These are phyloP conservation scores for Leccinum pachyderme DNA, from an alignment of 1,284 basidiomycete genomes.

Conservation along the genomic window DNA sequence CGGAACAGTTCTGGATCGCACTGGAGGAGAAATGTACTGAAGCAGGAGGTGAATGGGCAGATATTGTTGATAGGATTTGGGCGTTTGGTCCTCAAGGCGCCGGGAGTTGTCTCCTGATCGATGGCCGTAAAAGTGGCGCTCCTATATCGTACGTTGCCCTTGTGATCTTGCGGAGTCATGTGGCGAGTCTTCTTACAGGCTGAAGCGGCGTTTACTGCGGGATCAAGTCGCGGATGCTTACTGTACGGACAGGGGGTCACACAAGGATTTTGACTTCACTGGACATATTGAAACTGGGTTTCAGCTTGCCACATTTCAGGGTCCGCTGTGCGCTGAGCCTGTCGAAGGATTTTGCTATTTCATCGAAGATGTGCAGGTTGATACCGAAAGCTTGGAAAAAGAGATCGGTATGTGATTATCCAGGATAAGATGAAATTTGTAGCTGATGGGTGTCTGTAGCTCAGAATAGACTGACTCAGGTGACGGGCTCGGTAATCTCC, in stretches of 20 bases:
- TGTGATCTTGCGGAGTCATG: conserved; percentile 5
- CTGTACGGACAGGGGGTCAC: conserved; percentile 23
- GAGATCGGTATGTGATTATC: conserved; percentile 54
- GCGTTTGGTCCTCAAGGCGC: conserved; percentile 88
- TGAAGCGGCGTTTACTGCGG: conserved; percentile 48
- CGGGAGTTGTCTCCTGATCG: conserved; percentile 87
- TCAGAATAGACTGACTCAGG: conserved; percentile 69
- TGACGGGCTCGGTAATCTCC: conserved; percentile 88
- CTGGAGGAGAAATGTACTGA: conserved; percentile 66
- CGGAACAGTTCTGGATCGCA: conserved; percentile 81
- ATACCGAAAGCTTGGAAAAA: conserved; percentile 57
- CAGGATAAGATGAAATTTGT: conserved; percentile 1
- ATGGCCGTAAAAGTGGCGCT: conserved; percentile 49
- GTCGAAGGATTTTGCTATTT: conserved; percentile 93
- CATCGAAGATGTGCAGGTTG: conserved; percentile 73
- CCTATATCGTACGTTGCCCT: conserved; percentile 52
- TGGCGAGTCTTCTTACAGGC: conserved; percentile 35
- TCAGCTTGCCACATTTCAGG: conserved; percentile 91
- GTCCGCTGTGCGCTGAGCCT: conserved; percentile 94
- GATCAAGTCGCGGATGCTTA: conserved; percentile 36
- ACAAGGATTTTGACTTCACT: conserved; percentile 63
- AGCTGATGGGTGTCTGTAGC: conserved; percentile 40
- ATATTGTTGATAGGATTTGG: conserved; percentile 77
- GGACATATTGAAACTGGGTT: conserved; percentile 90
- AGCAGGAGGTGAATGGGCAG: conserved; percentile 81